Evolutionary conservation across 2,329 filamentous ascomycete species (phyloP).

Genomic region (Berkeleyomyces basicola): DNA sequence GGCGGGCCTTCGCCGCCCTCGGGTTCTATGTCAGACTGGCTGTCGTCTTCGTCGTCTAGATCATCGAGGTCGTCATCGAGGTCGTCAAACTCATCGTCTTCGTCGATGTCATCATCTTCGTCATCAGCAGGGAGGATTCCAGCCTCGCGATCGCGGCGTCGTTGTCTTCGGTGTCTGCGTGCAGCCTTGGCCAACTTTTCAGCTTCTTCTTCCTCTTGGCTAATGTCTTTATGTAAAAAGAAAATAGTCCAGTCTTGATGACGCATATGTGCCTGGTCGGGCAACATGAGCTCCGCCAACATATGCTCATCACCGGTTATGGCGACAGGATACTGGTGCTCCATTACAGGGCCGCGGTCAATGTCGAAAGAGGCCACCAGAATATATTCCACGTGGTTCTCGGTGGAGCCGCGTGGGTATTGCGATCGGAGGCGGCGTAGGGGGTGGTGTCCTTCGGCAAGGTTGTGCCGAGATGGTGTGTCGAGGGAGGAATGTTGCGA

Average conservation of each 20-base stretch:
- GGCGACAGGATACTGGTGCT: conserved; percentile 87
- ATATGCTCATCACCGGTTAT: conserved; percentile 97
- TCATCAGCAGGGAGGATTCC: conserved; percentile 29
- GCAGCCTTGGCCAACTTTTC: conserved; percentile 42
- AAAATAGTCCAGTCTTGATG: conserved; percentile 99
- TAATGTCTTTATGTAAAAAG: conserved; percentile 91
- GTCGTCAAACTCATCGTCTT: conserved; percentile 34
- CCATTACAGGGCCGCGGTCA: conserved; percentile 90
- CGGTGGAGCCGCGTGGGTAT: conserved; percentile 53
- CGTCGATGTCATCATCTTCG: conserved; percentile 27
- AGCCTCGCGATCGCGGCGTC: conserved; percentile 33
- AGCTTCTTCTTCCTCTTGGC: conserved; percentile 63
- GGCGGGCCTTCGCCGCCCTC: conserved; percentile 71
- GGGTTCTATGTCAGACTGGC: conserved; percentile 43
- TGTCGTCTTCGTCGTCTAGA: conserved; percentile 35
- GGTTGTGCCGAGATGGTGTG: conserved; percentile 28
- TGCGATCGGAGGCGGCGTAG: conserved; percentile 50
- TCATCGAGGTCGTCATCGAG: conserved; percentile 26
- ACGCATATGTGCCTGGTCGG: conserved; percentile 85
- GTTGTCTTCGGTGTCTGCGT: conserved; percentile 33
- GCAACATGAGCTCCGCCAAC: conserved; percentile 95
- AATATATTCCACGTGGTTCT: conserved; percentile 98
- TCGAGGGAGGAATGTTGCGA: conserved; percentile 43
- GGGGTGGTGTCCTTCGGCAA: conserved; percentile 32
- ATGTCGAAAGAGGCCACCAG: conserved; percentile 95